Base-by-base conservation (phyloP, 192 early-diverging fungal genomes). In the Neocallimastix lanati region DNA sequence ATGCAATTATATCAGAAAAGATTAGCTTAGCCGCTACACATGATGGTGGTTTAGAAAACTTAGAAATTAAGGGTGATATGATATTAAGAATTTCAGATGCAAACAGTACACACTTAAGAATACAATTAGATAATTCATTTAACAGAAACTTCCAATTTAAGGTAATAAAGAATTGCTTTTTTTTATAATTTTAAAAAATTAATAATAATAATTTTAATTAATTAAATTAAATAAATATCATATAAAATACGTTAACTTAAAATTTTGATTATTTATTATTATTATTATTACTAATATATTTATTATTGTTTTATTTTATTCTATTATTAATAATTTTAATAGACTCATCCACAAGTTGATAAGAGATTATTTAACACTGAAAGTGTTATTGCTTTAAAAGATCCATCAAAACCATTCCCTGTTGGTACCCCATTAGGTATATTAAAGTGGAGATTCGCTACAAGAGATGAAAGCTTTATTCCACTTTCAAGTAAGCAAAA, bases 261-360 rank as follows among this genome's bases (percentile, higher is more conserved):
- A n/a, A n/a, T n/a, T n/a, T n/a, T n/a, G n/a, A n/a, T n/a, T n/a
- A n/a, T n/a, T n/a, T n/a, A n/a, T n/a, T n/a, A n/a, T n/a, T n/a
- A n/a, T n/a, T n/a, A n/a, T n/a, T n/a, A n/a, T n/a, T n/a, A n/a
- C n/a, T n/a, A n/a, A n/a, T n/a, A n/a, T n/a, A n/a, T n/a, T n/a
- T n/a, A n/a, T n/a, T n/a, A n/a, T n/a, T n/a, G n/a, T n/a, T n/a
- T n/a, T n/a, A n/a, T n/a, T n/a, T n/a, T n/a, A n/a, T n/a, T n/a
- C n/a, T n/a, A n/a, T n/a, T n/a, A n/a, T n/a, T n/a, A n/a, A n/a
- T n/a, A n/a, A n/a, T n/a, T n/a, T n/a, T n/a, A n/a, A n/a, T 79
- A 92, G 93, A 99, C 97, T 15, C 97, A 99, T 83, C 97, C 97
- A 28, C 94, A 99, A 82, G 93, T 99, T 18, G 96, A 99, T 88